Evolutionary conservation across 1,284 basidiomycete species (phyloP).

Genomic region (Puccinia sorghi): DNA sequence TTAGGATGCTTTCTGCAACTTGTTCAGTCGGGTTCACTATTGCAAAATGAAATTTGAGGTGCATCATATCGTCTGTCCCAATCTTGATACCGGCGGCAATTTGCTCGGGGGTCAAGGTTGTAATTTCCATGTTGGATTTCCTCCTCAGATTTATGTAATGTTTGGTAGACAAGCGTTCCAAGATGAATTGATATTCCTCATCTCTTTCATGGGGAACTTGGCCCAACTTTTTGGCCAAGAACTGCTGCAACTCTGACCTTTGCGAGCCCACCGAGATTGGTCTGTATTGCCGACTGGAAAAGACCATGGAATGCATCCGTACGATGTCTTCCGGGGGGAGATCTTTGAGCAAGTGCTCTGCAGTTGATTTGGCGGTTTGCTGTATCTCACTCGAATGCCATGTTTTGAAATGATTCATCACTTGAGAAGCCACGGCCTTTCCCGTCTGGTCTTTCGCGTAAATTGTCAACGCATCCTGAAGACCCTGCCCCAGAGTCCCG

Average conservation of each 20-base stretch:
- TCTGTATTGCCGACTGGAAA: no score
- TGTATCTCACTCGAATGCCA: background rate
- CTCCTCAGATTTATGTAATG: background rate
- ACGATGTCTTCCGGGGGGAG: no score
- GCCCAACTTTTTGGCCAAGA: background rate
- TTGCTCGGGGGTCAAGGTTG: background rate
- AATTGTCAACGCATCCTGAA: background rate
- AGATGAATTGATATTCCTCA: conserved; percentile 15
- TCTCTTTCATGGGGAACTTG: background rate
- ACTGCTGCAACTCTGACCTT: background rate
- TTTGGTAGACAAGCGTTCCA: background rate
- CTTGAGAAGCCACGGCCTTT: background rate
- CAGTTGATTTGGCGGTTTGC: background rate
- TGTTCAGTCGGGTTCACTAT: background rate
- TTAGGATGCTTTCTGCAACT: background rate
- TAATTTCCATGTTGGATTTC: background rate
- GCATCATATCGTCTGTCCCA: background rate
- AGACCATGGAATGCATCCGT: no score
- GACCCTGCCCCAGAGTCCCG: background rate
- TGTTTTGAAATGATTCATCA: background rate
- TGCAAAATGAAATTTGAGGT: background rate
- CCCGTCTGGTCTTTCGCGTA: background rate
- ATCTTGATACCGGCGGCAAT: background rate
- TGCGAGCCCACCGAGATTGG: no score
- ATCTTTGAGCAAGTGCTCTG: background rate